Percentiles rank a stretch among this genome's conserved stretches.
These are phyloP conservation scores for Aspergillus sp. DNA, from an alignment of 2,329 filamentous ascomycete genomes.

Conservation along the genomic window DNA sequence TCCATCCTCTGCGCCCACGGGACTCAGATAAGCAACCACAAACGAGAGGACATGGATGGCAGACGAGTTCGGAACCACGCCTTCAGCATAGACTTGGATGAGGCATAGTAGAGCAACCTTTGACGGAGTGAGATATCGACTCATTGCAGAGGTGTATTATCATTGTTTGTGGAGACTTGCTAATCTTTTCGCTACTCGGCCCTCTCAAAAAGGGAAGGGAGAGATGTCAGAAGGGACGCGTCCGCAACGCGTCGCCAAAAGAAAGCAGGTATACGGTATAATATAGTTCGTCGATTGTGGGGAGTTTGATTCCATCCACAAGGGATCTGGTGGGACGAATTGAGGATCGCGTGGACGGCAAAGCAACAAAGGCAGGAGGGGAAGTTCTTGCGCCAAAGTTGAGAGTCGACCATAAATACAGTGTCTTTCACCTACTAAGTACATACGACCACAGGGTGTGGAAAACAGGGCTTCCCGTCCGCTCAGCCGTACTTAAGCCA, in stretches of 20 bases:
- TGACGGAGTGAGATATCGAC: conserved; percentile 82
- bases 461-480: conserved; percentile 17
- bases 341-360: background rate
- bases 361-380: background rate
- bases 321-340: background rate
- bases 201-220: background rate
- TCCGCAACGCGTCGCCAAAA: background rate
- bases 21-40: conserved; percentile 68
- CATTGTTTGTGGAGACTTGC: conserved; percentile 1
- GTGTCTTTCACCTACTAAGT: accelerated
- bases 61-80: conserved; percentile 66
- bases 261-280: background rate
- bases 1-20: conserved; percentile 34
- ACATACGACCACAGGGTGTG: conserved; percentile 15
- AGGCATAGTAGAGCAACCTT: conserved; percentile 82
- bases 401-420: background rate
- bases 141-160: conserved; percentile 52
- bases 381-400: background rate
- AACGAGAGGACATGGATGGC: conserved; percentile 76
- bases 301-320: background rate
- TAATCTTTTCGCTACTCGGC: background rate
- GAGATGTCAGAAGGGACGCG: background rate
- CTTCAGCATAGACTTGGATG: conserved; percentile 76
- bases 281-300: background rate
- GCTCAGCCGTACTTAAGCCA: conserved; percentile 15